Percentiles rank a stretch among this genome's conserved stretches.
These are phyloP conservation scores for Asterionellopsis glacialis DNA, from an alignment of 108 stramenopile species.

Conservation along the genomic window DNA sequence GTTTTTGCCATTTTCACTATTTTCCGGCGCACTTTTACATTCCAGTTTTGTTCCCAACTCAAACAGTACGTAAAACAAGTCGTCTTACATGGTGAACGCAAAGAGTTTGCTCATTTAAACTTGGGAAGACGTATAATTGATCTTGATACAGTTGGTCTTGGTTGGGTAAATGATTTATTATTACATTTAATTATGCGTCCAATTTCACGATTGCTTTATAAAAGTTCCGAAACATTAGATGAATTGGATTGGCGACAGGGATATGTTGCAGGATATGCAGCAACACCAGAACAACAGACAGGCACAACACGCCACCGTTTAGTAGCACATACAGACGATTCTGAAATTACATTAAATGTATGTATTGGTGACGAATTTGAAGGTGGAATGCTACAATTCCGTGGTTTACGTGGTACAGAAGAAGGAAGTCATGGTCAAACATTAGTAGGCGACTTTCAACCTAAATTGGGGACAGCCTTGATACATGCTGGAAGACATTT, in stretches of 20 bases:
- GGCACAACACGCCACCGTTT: constrained; percentile 55
- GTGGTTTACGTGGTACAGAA: constrained; percentile 61
- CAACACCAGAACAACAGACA: constrained; percentile 23
- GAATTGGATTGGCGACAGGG: constrained; percentile 83
- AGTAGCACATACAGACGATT: constrained; percentile 81
- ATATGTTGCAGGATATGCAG: constrained; percentile 71
- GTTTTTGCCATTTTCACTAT: no score
- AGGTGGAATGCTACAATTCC: constrained; percentile 66
- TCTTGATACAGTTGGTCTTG: constrained; percentile 61
- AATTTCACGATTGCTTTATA: constrained; percentile 55
- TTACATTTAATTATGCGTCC: constrained; percentile 66
- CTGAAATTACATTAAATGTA: constrained; percentile 79
- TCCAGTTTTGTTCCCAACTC: constrained; percentile 6
- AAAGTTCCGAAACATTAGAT: constrained; percentile 31
- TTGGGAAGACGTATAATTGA: constrained; percentile 39
- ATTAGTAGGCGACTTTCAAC: constrained; percentile 34
- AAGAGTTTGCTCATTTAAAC: constrained; percentile 20
- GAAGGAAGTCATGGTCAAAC: constrained; percentile 34
- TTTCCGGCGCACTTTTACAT: constrained; percentile 1
- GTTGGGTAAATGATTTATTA: constrained; percentile 72
- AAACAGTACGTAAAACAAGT: constrained; percentile 17
- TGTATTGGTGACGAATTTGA: constrained; percentile 58
- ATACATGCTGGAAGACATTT: constrained; percentile 77
- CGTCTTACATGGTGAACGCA: constrained; percentile 15
- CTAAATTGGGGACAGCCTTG: constrained; percentile 50